Evolutionary conservation across 2,329 filamentous ascomycete species (phyloP).

Genomic region (Clathrospora elynae): DNA sequence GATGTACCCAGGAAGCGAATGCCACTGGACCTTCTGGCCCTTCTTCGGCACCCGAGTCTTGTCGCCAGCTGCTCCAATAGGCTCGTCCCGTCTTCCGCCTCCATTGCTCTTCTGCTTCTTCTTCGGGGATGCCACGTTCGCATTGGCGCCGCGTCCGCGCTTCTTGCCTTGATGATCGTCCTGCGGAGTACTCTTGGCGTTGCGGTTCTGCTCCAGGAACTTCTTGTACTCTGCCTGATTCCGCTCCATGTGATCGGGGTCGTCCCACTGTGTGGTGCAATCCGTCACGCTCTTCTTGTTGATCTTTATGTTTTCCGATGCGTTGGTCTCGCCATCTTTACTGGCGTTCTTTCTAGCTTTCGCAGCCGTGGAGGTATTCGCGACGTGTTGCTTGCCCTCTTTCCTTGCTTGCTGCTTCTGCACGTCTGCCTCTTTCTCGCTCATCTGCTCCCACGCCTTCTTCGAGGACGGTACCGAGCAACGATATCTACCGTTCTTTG

Average conservation of each 20-base stretch:
- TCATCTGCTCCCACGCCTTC: slow-evolving; percentile 57
- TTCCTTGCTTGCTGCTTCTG: slow-evolving; percentile 54
- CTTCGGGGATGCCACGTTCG: slow-evolving; percentile 23
- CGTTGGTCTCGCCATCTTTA: slow-evolving; percentile 1
- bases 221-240: slow-evolving; percentile 36
- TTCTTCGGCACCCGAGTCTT: slow-evolving; percentile 51
- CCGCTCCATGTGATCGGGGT: slow-evolving; percentile 31
- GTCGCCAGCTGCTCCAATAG: slow-evolving; percentile 29
- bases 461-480: no score
- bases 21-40: slow-evolving; percentile 52
- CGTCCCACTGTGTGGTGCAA: slow-evolving; percentile 42
- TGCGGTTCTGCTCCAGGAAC: slow-evolving; percentile 31
- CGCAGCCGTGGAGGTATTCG: slow-evolving; percentile 6
- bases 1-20: slow-evolving; percentile 48
- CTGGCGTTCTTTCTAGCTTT: slow-evolving; percentile 7
- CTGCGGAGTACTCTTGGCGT: slow-evolving; percentile 6
- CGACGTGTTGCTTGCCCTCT: slow-evolving; percentile 10
- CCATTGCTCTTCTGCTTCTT: slow-evolving; percentile 46
- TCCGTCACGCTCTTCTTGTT: slow-evolving; percentile 34
- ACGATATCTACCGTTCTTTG: slow-evolving; percentile 52
- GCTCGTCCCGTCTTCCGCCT: slow-evolving; percentile 25
- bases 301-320: slow-evolving; percentile 18
- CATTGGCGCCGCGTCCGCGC: slow-evolving; percentile 38
- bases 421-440: slow-evolving; percentile 52
- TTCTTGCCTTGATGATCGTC: slow-evolving; percentile 20